Conservation (phyloP, 371 early-diverging fungal species). For the Rhizopus microsporus region DNA sequence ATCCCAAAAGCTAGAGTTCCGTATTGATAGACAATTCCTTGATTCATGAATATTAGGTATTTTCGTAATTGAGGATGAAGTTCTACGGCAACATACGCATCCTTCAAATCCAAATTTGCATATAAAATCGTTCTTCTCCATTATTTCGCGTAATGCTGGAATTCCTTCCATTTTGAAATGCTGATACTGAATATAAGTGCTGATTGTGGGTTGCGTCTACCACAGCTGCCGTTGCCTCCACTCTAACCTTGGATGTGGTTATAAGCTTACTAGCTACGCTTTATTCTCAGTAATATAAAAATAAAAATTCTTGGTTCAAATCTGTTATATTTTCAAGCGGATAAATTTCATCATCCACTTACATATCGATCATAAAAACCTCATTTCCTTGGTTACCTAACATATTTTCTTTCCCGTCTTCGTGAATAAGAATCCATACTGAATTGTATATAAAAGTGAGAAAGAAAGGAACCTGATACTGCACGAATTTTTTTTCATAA, state of each 20-base stretch:
- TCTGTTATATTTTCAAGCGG: slow-evolving; percentile 1
- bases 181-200: background rate
- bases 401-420: too few species aligned
- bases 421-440: too few species aligned
- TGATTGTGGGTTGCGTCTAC: too few species aligned
- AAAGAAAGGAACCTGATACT: too few species aligned
- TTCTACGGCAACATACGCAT: slow-evolving; percentile 11
- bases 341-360: background rate
- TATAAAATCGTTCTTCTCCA: slow-evolving; percentile 9
- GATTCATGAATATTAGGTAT: slow-evolving; percentile 10
- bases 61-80: slow-evolving; percentile 7
- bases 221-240: too few species aligned
- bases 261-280: too few species aligned
- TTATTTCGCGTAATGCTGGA: slow-evolving; percentile 11
- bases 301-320: too few species aligned
- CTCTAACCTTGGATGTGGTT: too few species aligned
- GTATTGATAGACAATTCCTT: slow-evolving; percentile 16
- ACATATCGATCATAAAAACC: background rate
- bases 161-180: slow-evolving; percentile 21
- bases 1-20: slow-evolving; percentile 14
- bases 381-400: too few species aligned
- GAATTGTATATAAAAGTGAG: too few species aligned
- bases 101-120: slow-evolving; percentile 17
- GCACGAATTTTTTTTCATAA: too few species aligned
- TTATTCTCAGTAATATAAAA: too few species aligned